phyloP scores from a whole-genome alignment of 768 basidiomycete species.

The Psilocybe subaeruginosa region DNA sequence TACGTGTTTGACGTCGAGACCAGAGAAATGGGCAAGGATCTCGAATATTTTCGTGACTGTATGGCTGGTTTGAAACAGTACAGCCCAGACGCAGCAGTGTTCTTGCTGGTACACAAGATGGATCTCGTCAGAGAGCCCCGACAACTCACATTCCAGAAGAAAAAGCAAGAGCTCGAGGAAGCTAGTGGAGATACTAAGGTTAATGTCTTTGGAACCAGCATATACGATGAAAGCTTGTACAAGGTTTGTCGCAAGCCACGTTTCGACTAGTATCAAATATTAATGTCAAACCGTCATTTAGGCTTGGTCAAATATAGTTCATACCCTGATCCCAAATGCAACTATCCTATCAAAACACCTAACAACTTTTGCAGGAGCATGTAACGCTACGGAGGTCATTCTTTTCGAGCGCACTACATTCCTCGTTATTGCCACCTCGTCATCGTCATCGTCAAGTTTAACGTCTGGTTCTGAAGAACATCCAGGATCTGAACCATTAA shows the following conservation, averaged over 20 bases:
- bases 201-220: slow-evolving; percentile 90
- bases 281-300: slow-evolving; percentile 30
- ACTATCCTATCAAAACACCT: slow-evolving; percentile 87
- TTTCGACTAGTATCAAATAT: slow-evolving; percentile 6
- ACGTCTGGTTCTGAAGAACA: slow-evolving; percentile 22
- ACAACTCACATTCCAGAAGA: slow-evolving; percentile 64
- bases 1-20: slow-evolving; percentile 98
- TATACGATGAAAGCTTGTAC: slow-evolving; percentile 97
- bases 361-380: slow-evolving; percentile 82
- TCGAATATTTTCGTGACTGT: slow-evolving; percentile 92
- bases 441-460: slow-evolving; percentile 32
- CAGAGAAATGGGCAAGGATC: slow-evolving; percentile 81
- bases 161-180: slow-evolving; percentile 72
- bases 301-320: slow-evolving; percentile 99
- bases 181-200: slow-evolving; percentile 63
- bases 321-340: slow-evolving; percentile 95
- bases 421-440: slow-evolving; percentile 91
- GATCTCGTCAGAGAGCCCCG: slow-evolving; percentile 80
- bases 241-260: slow-evolving; percentile 53
- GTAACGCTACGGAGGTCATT: slow-evolving; percentile 91
- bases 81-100: slow-evolving; percentile 84
- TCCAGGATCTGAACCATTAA: slow-evolving; percentile 41
- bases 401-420: slow-evolving; percentile 98
- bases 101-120: slow-evolving; percentile 97
- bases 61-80: slow-evolving; percentile 78